phyloP scores from a whole-genome alignment of 129 eudicot genomes.

The Artemisia annua region DNA sequence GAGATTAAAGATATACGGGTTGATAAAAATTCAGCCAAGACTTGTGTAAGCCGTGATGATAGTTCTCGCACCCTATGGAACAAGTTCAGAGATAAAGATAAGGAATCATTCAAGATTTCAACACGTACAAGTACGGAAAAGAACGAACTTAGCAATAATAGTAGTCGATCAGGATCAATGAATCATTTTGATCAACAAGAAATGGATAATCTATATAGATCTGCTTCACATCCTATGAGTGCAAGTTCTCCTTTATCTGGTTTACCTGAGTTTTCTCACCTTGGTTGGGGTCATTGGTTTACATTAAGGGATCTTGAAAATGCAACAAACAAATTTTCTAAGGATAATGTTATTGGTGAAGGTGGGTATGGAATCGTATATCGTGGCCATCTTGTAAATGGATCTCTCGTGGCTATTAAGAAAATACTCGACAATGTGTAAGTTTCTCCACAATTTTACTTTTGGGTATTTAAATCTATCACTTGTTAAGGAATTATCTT shows the following conservation, averaged over 20 bases:
- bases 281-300: slow-evolving; percentile 98
- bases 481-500: neutral
- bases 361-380: slow-evolving; percentile 90
- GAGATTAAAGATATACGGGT: slow-evolving; percentile 81
- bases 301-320: slow-evolving; percentile 71
- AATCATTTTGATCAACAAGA: slow-evolving; percentile 51
- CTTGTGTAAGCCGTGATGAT: slow-evolving; percentile 24
- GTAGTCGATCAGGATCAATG: slow-evolving; percentile 63
- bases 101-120: slow-evolving; percentile 59
- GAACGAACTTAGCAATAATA: slow-evolving; percentile 37
- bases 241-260: slow-evolving; percentile 66
- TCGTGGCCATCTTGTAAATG: slow-evolving; percentile 64
- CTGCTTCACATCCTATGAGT: slow-evolving; percentile 46
- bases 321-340: slow-evolving; percentile 71
- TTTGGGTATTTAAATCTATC: neutral
- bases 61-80: slow-evolving; percentile 39
- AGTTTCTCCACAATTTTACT: slow-evolving; percentile 20
- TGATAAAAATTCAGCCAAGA: slow-evolving; percentile 59
- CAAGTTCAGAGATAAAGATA: slow-evolving; percentile 60
- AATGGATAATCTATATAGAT: slow-evolving; percentile 26
- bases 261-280: slow-evolving; percentile 76
- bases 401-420: slow-evolving; percentile 73
- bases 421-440: slow-evolving; percentile 76
- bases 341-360: slow-evolving; percentile 78
- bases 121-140: slow-evolving; percentile 42